A percentile compares a stretch with the other conserved stretches of the same genome.
Conservation (phyloP, 2,329 filamentous ascomycete species). For the Colletotrichum lentis region DNA sequence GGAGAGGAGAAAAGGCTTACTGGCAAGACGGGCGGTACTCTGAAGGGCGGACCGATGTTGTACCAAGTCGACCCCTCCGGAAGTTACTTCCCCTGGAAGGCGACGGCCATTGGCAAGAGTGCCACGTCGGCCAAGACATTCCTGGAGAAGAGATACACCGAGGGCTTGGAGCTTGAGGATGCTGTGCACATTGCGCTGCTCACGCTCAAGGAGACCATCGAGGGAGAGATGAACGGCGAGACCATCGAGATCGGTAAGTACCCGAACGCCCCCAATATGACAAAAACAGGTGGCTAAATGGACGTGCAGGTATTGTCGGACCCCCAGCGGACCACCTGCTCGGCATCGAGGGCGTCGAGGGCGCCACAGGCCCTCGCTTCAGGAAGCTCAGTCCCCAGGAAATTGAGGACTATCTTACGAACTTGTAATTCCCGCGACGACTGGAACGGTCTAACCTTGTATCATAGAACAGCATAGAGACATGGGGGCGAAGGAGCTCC, state of each 20-base stretch:
- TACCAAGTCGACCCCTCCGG: slow-evolving; percentile 99
- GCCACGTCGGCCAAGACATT: slow-evolving; percentile 99
- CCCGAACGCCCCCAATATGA: background rate
- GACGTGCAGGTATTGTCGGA: slow-evolving; percentile 81
- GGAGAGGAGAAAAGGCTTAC: slow-evolving; percentile 76
- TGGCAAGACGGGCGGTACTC: slow-evolving; percentile 91
- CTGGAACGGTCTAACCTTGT: slow-evolving; percentile 45
- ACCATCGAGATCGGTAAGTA: slow-evolving; percentile 93
- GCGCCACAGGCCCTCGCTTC: slow-evolving; percentile 85
- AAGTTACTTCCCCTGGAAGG: slow-evolving; percentile 99
- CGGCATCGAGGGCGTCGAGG: slow-evolving; percentile 88
- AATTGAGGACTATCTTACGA: slow-evolving; percentile 99
- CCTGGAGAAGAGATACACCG: slow-evolving; percentile 98
- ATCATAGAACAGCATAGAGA: slow-evolving; percentile 48
- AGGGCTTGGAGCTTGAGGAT: slow-evolving; percentile 95
- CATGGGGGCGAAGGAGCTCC: slow-evolving; percentile 26
- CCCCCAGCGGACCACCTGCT: slow-evolving; percentile 92
- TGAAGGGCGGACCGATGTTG: slow-evolving; percentile 95
- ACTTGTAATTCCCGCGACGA: slow-evolving; percentile 71
- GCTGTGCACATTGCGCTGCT: slow-evolving; percentile 97
- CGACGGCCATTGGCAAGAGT: slow-evolving; percentile 98
- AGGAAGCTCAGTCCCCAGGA: slow-evolving; percentile 95
- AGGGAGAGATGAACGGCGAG: slow-evolving; percentile 98
- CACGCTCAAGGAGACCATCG: slow-evolving; percentile 98
- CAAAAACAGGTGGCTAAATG: slow-evolving; percentile 28